phyloP scores from a whole-genome alignment of 148 eudicot species.

The Rhododendron henanense region DNA sequence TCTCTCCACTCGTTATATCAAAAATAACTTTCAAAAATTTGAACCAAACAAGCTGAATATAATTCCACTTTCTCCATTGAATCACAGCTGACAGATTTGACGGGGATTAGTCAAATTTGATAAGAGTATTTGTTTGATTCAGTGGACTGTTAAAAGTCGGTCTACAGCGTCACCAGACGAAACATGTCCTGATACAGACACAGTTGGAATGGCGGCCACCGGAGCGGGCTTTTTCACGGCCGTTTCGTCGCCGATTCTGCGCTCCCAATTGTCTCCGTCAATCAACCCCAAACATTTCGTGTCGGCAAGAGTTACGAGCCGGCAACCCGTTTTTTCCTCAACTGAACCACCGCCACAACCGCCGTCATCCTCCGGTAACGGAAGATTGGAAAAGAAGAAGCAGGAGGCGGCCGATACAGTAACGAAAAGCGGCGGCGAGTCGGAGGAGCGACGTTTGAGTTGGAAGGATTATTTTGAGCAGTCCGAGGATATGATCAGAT shows the following conservation, averaged over 20 bases:
- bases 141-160: background rate
- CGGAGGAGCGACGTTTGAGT: conserved; percentile 1
- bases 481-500: conserved; percentile 28
- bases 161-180: background rate
- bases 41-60: too few species aligned
- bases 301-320: background rate
- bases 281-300: background rate
- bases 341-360: background rate
- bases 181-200: background rate
- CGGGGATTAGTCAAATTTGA: too few species aligned
- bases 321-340: conserved; percentile 3
- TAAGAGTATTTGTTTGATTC: too few species aligned
- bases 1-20: too few species aligned
- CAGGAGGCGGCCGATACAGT: background rate
- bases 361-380: background rate
- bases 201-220: background rate
- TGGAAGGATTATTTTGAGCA: conserved; percentile 40
- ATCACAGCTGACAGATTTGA: too few species aligned
- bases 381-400: background rate
- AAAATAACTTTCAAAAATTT: too few species aligned
- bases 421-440: background rate
- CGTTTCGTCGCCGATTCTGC: background rate
- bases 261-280: background rate
- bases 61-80: too few species aligned
- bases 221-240: background rate